Base-by-base conservation (phyloP, 2,329 filamentous ascomycete species). In the Massarina eburnea region DNA sequence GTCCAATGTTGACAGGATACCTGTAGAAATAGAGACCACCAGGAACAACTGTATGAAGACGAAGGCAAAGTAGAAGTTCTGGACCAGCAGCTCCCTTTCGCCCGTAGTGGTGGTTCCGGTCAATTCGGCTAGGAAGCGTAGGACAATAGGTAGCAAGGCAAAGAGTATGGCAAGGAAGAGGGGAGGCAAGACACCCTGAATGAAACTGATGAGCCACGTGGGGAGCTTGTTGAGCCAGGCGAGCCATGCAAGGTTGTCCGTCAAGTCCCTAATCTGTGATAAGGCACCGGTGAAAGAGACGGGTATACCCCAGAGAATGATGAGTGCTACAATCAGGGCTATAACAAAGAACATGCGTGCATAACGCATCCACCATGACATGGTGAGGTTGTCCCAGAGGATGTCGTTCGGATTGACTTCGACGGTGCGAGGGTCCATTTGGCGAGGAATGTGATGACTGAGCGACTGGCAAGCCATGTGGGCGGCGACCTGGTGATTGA, bases 401-500 rank as follows among this genome's bases (percentile, higher is more conserved):
- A 99, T 90, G 65, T 97, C 91, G 34, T 86, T 85, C 0, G 94
- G 94, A 6, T 91, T 90, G 37, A 99, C 91, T 66, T 99, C 94
- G n/a, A 96, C 88, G 32, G 89, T 81, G 21, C 94, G 83, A 0
- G 94, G 94, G 1, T 89, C 81, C 94, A 99, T 99, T 36, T 95
- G 88, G 58, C 89, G 89, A 1, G 94, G 94, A 1, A 96, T 71
- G 61, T 99, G 94, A 66, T 97, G 91, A 30, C 88, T 91, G 36
- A 95, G 80, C 38, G 89, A 85, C 67, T 99, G 94, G 66, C 91
- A 96, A 46, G 92, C 94, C 94, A 99, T 97, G 62, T 99, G 94
- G 0, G 94, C 94, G 5, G 92, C 91, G 1, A 96, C 89, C 67
- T 99, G 94, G 64, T 96, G 88, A 63, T 99, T 96, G 78, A 99